A percentile compares a stretch with the other conserved stretches of the same genome.
phyloP scores from a whole-genome alignment of 2,329 filamentous ascomycete species.

The Ceratocystiopsis minuta region DNA sequence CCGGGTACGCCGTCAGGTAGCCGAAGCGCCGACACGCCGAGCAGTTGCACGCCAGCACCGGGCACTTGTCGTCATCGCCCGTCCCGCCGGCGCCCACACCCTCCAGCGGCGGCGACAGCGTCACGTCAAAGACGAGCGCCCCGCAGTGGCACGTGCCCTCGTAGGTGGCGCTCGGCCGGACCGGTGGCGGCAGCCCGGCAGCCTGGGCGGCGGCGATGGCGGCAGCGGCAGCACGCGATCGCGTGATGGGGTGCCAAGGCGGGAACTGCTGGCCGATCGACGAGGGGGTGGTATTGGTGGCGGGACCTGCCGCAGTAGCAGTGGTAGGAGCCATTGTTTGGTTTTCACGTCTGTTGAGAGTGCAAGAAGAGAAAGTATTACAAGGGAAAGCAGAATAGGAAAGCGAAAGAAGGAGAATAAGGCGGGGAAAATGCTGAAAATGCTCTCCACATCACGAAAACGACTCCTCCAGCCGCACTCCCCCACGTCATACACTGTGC shows the following conservation, averaged over 20 bases:
- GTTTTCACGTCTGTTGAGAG: too few species aligned
- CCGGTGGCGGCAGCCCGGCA: neutral
- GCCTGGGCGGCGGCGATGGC: neutral
- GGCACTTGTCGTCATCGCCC: neutral
- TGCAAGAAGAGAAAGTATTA: too few species aligned
- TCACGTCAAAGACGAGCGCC: constrained; percentile 27
- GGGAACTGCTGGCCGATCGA: neutral
- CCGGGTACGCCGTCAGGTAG: constrained; percentile 30
- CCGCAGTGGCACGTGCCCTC: constrained; percentile 35
- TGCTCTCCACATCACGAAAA: too few species aligned
- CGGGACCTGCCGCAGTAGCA: too few species aligned
- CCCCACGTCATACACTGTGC: too few species aligned
- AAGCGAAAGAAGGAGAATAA: too few species aligned
- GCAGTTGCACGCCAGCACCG: constrained; percentile 32
- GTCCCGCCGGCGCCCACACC: constrained; percentile 9
- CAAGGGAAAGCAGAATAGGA: too few species aligned
- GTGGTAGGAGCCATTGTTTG: too few species aligned
- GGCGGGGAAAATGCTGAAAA: too few species aligned
- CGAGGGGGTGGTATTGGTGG: too few species aligned
- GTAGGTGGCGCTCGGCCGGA: constrained; percentile 19
- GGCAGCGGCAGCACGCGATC: neutral
- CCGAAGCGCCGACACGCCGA: constrained; percentile 33
- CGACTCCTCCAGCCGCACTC: too few species aligned
- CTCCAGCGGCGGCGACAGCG: constrained; percentile 28
- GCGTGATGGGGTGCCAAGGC: constrained; percentile 1